Base-by-base conservation (phyloP, 371 early-diverging fungal genomes). In the Mucor sp. region DNA sequence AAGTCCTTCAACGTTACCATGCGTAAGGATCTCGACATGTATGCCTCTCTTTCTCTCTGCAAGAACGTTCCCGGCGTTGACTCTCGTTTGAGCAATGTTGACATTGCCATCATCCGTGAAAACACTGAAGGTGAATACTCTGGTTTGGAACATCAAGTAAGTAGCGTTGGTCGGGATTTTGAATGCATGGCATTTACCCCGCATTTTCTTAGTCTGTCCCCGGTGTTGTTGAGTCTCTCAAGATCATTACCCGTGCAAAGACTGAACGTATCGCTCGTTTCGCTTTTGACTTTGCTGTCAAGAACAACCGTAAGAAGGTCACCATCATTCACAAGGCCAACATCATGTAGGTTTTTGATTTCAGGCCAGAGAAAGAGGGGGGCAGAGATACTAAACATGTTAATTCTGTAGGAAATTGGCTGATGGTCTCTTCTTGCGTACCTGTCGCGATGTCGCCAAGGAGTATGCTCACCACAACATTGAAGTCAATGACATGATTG, bases 301-400 rank as follows among this genome's bases (percentile, higher is more conserved):
- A 91, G 82, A 95, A 97, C 85, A 87, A 87, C 77, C 90, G 98
- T 72, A 97, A 98, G 92, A 94, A 93, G 88, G 96, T 98, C 60
- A 97, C 98, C n/a, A 90, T 91, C 74, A 93, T 98, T 70, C 99
- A 98, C 92, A 98, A 98, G 89, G 99, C 99, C 78, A 98, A 98
- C 86, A 98, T 98, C 83, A 98, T 98, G 98, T 90, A 81, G 64
- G 83, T 74, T 19, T 41, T 25, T n/a, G 15, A 5, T 55, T 11
- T 21, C 9, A n/a, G 11, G 48, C 3, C 33, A 33, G 33, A 33
- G 8, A 33, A 1, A 33, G 33, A 33, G 17, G 6, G 23, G 15
- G 9, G 23, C 2, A 47, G 12, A 21, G 23, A 39, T 32, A 14
- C 25, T 65, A 4, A 39, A 63, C 48, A 14, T 55, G 17, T 33